Conservation (phyloP, 2,329 filamentous ascomycete species). For the Epichloe sylvatica region DNA sequence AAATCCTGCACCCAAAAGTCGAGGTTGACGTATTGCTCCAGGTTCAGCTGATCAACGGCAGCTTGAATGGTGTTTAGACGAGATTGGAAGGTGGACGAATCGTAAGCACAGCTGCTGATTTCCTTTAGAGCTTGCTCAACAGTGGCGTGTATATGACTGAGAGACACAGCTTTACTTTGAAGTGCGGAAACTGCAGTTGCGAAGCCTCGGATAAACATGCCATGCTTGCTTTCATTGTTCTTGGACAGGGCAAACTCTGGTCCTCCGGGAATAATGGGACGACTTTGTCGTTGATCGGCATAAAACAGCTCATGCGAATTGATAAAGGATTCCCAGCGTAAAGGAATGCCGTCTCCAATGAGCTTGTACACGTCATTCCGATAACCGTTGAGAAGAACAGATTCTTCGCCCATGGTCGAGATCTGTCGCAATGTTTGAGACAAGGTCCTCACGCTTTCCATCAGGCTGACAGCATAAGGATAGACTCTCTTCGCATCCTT, state of each 20-base stretch:
- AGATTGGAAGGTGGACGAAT: conserved; percentile 61
- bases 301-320: conserved; percentile 82
- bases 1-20: conserved; percentile 77
- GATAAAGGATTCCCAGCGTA: conserved; percentile 96
- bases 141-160: conserved; percentile 66
- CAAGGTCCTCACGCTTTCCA: conserved; percentile 95
- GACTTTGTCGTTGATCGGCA: conserved; percentile 36
- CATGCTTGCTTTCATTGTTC: conserved; percentile 75
- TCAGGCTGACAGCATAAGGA: conserved; percentile 90
- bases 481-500: conserved; percentile 99
- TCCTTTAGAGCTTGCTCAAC: conserved; percentile 71
- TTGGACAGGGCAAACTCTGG: conserved; percentile 32
- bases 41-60: conserved; percentile 86
- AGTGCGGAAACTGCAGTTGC: conserved; percentile 74
- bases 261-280: conserved; percentile 26
- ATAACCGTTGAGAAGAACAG: conserved; percentile 78
- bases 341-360: conserved; percentile 71
- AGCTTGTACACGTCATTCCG: conserved; percentile 77
- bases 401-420: conserved; percentile 70
- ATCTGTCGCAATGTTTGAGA: conserved; percentile 80
- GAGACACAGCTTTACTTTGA: conserved; percentile 70
- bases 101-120: conserved; percentile 72
- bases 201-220: conserved; percentile 92
- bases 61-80: conserved; percentile 78
- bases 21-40: conserved; percentile 92